Conservation (phyloP, 371 early-diverging fungal species). For the Chytridiales sp. region DNA sequence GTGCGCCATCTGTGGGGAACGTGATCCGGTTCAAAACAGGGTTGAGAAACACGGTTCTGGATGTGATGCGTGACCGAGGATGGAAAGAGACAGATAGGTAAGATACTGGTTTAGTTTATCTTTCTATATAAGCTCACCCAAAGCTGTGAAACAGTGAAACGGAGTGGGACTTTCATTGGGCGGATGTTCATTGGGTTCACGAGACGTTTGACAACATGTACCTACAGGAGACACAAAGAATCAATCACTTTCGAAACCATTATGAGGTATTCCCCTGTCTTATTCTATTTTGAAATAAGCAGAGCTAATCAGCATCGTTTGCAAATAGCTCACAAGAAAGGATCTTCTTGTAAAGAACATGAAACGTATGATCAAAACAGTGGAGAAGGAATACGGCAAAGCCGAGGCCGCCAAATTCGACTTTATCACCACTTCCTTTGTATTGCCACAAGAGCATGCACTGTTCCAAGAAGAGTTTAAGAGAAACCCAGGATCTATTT, state of each 20-base stretch:
- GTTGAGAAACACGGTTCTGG: slow-evolving; percentile 53
- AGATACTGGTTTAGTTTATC: not conserved
- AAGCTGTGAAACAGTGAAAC: slow-evolving; percentile 31
- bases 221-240: slow-evolving; percentile 52
- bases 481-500: slow-evolving; percentile 49
- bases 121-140: no score
- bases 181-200: slow-evolving; percentile 61
- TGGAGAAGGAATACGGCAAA: slow-evolving; percentile 55
- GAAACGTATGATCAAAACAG: slow-evolving; percentile 56
- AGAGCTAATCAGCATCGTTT: slow-evolving; percentile 1
- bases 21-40: slow-evolving; percentile 46
- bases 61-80: slow-evolving; percentile 54
- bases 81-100: slow-evolving; percentile 57
- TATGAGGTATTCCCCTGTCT: slow-evolving; percentile 47
- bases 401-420: slow-evolving; percentile 51
- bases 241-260: slow-evolving; percentile 63
- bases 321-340: slow-evolving; percentile 52
- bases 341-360: slow-evolving; percentile 63
- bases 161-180: slow-evolving; percentile 53
- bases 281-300: slow-evolving; percentile 10
- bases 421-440: slow-evolving; percentile 55
- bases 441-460: slow-evolving; percentile 58
- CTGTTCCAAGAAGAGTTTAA: slow-evolving; percentile 63
- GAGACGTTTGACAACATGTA: slow-evolving; percentile 57
- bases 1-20: not conserved